Base-by-base conservation (phyloP, 768 basidiomycete species). In the Tulasnella sp. region DNA sequence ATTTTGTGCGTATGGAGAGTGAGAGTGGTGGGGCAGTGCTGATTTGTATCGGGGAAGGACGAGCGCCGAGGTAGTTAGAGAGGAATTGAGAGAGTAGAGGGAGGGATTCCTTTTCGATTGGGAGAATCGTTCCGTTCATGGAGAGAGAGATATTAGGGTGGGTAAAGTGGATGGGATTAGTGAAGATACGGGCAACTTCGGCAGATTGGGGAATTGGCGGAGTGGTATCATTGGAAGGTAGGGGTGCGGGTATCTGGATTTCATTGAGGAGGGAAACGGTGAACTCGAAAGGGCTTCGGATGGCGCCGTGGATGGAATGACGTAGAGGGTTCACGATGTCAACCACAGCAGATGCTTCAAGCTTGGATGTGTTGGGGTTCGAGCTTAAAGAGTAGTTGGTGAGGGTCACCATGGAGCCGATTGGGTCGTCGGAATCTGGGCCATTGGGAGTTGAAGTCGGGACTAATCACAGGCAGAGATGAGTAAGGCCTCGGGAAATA, bases 11-110 rank as follows among this genome's bases (percentile, higher is more conserved):
- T 36, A 86, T 80, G 12, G 88, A 79, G 29, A 83, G 78, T 36
- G 90, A 80, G 42, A 81, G 84, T 0, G 89, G 87, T 79, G 79
- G 86, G 85, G 67, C 90, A 82, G 83, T 93, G 90, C 12, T 58
- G 67, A 78, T 7, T n/a, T 77, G 67, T 29, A 79, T 73, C n/a
- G 77, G 78, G 42, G 72, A 76, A n/a, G 78, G 64, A 6, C 22
- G 67, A 0, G 68, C 78, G 84, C 79, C 6, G 91, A 91, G 67
- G 93, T 75, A 74, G 78, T 77, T 70, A 15, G 76, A 77, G 25
- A 75, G 58, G 71, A 79, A 76, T 9, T 49, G 45, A 36, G 72
- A 71, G 40, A 79, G 77, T 39, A 72, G 58, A 2, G 76, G 76
- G 19, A 76, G n/a, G 0, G 69, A 22, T 19, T 29, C 29, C 37